Percentiles rank a stretch among this genome's conserved stretches.
These are phyloP conservation scores for Phytopythium montanum DNA, from an alignment of 352 stramenopile genomes.

Conservation along the genomic window DNA sequence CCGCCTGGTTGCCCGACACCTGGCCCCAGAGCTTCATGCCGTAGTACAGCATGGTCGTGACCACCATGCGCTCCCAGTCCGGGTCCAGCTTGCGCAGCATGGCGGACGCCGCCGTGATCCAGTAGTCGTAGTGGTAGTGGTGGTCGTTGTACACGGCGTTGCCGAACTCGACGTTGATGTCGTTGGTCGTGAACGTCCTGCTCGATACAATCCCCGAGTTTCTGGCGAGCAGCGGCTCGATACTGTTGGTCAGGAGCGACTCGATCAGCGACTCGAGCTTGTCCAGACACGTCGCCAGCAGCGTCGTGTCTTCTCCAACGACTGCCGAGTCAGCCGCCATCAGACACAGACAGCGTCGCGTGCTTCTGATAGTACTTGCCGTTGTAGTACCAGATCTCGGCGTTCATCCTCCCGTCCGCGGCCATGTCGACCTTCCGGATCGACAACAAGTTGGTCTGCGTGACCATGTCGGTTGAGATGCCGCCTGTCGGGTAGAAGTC, in stretches of 20 bases:
- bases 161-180: conserved; percentile 64
- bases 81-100: conserved; percentile 66
- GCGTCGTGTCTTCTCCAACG: conserved; percentile 37
- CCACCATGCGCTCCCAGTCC: conserved; percentile 61
- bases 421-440: conserved; percentile 56
- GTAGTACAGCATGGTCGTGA: conserved; percentile 61
- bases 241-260: conserved; percentile 55
- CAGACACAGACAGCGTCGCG: conserved; percentile 67
- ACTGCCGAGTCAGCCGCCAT: conserved; percentile 54
- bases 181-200: conserved; percentile 39
- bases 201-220: conserved; percentile 56
- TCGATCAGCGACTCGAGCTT: conserved; percentile 57
- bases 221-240: conserved; percentile 38
- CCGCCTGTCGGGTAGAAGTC: conserved; percentile 50
- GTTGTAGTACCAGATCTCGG: conserved; percentile 72
- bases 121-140: conserved; percentile 84
- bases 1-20: conserved; percentile 42
- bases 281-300: conserved; percentile 42
- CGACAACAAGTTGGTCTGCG: conserved; percentile 34
- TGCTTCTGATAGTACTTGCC: conserved; percentile 82
- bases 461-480: conserved; percentile 20
- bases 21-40: conserved; percentile 75
- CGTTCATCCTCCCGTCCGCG: conserved; percentile 37
- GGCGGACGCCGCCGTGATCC: conserved; percentile 46
- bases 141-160: conserved; percentile 84